Percentiles rank a stretch among this genome's conserved stretches.
Evolutionary conservation across 148 eudicot species (phyloP).

Genomic region (Rhododendron mucronatum): DNA sequence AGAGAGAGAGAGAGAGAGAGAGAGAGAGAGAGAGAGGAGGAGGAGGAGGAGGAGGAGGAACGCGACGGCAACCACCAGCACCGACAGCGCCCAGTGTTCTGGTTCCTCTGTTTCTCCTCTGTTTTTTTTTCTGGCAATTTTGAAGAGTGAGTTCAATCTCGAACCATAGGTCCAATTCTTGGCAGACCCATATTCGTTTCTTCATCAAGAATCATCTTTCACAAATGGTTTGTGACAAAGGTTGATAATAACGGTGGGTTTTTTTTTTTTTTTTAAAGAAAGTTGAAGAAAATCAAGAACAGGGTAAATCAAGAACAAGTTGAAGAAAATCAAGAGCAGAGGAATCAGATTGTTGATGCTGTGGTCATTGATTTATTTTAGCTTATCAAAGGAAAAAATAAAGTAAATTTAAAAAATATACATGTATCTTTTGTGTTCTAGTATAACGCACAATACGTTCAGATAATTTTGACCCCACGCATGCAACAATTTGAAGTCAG

Average conservation of each 20-base stretch:
- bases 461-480: too few relatives aligned
- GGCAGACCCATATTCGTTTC: conserved; percentile 36
- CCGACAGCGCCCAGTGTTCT: conserved; percentile 31
- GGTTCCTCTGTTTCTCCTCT: conserved; percentile 33
- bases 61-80: too few relatives aligned
- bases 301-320: conserved; percentile 24
- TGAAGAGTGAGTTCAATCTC: conserved; percentile 38
- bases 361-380: conserved; percentile 53
- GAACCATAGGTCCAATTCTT: conserved; percentile 39
- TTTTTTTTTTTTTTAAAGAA: not conserved
- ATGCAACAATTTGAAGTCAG: too few relatives aligned
- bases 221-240: conserved; percentile 7
- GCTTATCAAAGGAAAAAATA: too few relatives aligned
- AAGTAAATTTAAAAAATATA: too few relatives aligned
- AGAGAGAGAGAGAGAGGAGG: too few relatives aligned
- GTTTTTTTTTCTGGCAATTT: conserved; percentile 43
- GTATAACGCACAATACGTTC: too few relatives aligned
- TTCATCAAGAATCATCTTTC: conserved; percentile 7
- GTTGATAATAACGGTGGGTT: not conserved
- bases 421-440: too few relatives aligned
- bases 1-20: too few relatives aligned
- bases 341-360: conserved; percentile 98
- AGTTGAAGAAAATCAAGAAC: conserved; percentile 8
- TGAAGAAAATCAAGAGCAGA: conserved; percentile 73
- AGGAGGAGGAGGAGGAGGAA: too few relatives aligned